Conservation (phyloP, 225 moss, liverwort and hornwort genomes). For the Asterella californica region DNA sequence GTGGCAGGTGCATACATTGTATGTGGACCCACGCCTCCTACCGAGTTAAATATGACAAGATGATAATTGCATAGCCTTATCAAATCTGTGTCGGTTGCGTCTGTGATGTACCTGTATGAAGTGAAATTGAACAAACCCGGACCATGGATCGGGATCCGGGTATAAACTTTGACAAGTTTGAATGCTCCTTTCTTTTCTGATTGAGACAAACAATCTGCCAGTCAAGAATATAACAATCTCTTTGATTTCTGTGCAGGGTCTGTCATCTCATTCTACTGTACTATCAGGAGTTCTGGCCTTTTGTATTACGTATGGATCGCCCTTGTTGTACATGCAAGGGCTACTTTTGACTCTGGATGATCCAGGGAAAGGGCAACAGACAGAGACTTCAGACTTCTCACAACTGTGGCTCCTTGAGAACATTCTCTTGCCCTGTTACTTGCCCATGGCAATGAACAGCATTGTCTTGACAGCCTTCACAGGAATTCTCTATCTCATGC, state of each 20-base stretch:
- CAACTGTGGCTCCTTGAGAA: conserved; percentile 58
- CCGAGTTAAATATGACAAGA: not conserved
- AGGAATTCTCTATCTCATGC: conserved; percentile 61
- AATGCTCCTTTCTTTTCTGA: not conserved
- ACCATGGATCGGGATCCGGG: not conserved
- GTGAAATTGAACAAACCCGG: not conserved
- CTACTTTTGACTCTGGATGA: conserved; percentile 43
- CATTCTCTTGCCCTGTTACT: conserved; percentile 59
- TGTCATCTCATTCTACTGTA: conserved; percentile 76
- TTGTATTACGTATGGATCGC: conserved; percentile 76
- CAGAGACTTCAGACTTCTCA: conserved; percentile 20
- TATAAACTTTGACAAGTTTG: not conserved
- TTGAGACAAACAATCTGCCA: not conserved
- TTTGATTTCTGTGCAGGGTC: conserved; percentile 42
- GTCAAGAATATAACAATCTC: not conserved
- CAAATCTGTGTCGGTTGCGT: not conserved
- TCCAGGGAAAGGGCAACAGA: conserved; percentile 15
- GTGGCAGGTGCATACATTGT: conserved; percentile 90
- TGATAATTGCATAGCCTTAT: not conserved
- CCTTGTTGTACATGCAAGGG: conserved; percentile 67
- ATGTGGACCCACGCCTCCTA: conserved; percentile 20
- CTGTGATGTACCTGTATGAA: not conserved
- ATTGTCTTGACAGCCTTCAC: conserved; percentile 66
- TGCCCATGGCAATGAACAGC: conserved; percentile 73
- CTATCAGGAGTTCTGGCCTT: conserved; percentile 74